Conservation (phyloP, 768 basidiomycete genomes). For the Lanmaoa pseudosensibilis region DNA sequence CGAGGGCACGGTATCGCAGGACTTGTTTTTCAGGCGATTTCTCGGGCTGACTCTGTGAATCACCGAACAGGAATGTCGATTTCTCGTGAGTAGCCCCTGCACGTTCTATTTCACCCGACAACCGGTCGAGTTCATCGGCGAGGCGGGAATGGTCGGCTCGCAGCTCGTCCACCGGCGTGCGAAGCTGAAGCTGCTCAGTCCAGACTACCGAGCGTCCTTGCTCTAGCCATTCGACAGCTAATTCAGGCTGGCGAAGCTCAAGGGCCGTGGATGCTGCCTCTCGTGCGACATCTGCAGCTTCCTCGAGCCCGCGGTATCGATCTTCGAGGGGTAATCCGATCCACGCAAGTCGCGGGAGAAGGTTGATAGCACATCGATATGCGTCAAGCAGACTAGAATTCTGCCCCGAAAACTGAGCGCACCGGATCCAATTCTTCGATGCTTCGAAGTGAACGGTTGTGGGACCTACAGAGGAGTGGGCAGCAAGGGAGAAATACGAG, state of each 20-base stretch:
- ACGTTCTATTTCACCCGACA: not conserved
- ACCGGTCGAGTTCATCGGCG: not conserved
- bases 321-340: conserved; percentile 11
- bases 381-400: conserved; percentile 15
- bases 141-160: not conserved
- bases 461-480: not conserved
- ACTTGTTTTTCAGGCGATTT: too few relatives aligned
- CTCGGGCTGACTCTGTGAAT: too few relatives aligned
- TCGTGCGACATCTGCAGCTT: conserved; percentile 8
- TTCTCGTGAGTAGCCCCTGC: not conserved
- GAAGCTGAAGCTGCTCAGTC: not conserved
- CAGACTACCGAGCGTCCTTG: conserved; percentile 1
- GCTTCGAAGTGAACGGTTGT: not conserved
- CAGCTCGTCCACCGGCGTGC: not conserved
- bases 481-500: not conserved
- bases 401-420: not conserved
- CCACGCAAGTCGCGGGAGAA: conserved; percentile 12
- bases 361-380: conserved; percentile 11
- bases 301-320: conserved; percentile 13
- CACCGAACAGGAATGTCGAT: not conserved
- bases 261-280: conserved; percentile 8
- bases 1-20: not conserved
- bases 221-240: conserved; percentile 1
- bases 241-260: not conserved
- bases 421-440: not conserved